A percentile compares a stretch with the other conserved stretches of the same genome.
Evolutionary conservation across 164 flowering plant species (phyloP).

Genomic region (Paratinospora sagittata): DNA sequence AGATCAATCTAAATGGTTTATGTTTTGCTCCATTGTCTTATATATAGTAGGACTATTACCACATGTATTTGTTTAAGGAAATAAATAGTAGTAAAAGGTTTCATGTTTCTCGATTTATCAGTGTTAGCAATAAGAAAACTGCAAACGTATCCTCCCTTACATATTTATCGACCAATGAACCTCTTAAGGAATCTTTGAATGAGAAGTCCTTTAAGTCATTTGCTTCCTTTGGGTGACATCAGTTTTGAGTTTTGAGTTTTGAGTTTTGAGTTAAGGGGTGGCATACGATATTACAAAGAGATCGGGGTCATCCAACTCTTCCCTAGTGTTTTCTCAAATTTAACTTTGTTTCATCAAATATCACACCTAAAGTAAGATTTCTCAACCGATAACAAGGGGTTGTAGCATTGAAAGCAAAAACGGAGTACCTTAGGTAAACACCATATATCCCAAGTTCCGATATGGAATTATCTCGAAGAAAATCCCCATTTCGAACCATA

Average conservation of each 20-base stretch:
- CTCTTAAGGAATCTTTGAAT: not conserved
- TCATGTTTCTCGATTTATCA: too few relatives aligned
- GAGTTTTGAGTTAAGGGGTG: too few relatives aligned
- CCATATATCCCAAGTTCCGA: slow-evolving; percentile 87
- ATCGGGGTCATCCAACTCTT: too few relatives aligned
- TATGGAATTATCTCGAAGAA: slow-evolving; percentile 56
- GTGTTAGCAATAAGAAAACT: too few relatives aligned
- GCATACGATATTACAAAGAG: too few relatives aligned
- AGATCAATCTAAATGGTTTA: too few relatives aligned
- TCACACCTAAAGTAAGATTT: not conserved
- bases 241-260: too few relatives aligned
- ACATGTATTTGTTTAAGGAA: not conserved
- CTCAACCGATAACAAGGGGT: not conserved
- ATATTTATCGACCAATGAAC: not conserved
- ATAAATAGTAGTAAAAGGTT: not conserved
- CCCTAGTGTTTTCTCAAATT: too few relatives aligned
- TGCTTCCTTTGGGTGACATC: not conserved
- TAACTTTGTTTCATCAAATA: not conserved
- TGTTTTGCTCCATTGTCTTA: not conserved
- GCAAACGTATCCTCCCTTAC: not conserved
- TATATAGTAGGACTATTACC: not conserved
- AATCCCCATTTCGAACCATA: slow-evolving; percentile 65
- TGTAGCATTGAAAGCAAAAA: not conserved
- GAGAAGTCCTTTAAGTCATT: not conserved
- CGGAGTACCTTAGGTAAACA: slow-evolving; percentile 61